These are phyloP conservation scores for Graphilbum sp. DNA, from an alignment of 2,329 filamentous ascomycete species.

Conservation along the genomic window DNA sequence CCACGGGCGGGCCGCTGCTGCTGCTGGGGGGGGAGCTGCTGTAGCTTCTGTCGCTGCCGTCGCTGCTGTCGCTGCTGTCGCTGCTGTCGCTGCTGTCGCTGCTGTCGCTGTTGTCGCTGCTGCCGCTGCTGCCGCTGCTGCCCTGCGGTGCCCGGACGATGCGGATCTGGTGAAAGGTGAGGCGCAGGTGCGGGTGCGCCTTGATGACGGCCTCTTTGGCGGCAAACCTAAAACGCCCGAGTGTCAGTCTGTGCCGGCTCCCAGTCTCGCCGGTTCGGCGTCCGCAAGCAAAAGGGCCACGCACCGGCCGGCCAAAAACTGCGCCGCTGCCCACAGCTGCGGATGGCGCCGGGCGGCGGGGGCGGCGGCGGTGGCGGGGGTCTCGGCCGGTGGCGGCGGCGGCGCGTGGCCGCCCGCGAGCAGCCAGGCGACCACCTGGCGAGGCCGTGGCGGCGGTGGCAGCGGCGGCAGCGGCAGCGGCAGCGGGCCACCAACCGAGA, in stretches of 20 bases:
- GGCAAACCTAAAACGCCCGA: too few relatives aligned
- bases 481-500: too few relatives aligned
- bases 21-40: conserved; percentile 3
- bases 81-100: too few relatives aligned
- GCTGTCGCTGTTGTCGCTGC: too few relatives aligned
- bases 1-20: conserved; percentile 23
- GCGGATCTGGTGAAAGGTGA: conserved; percentile 46
- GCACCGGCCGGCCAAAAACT: conserved; percentile 28
- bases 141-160: conserved; percentile 15
- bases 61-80: too few relatives aligned
- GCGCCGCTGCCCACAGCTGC: conserved; percentile 21
- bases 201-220: conserved; percentile 65
- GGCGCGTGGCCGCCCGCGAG: background rate
- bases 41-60: too few relatives aligned
- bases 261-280: too few relatives aligned
- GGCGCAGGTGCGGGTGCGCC: conserved; percentile 40
- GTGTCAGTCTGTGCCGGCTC: too few relatives aligned
- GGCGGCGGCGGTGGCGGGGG: too few relatives aligned
- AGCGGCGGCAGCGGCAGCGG: background rate
- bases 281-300: conserved; percentile 5
- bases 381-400: background rate
- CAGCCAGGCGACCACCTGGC: conserved; percentile 4
- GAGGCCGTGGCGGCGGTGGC: background rate
- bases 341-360: conserved; percentile 1
- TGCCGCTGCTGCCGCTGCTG: too few relatives aligned